phyloP scores from a whole-genome alignment of 1,284 basidiomycete genomes.

The Tremellales sp. region DNA sequence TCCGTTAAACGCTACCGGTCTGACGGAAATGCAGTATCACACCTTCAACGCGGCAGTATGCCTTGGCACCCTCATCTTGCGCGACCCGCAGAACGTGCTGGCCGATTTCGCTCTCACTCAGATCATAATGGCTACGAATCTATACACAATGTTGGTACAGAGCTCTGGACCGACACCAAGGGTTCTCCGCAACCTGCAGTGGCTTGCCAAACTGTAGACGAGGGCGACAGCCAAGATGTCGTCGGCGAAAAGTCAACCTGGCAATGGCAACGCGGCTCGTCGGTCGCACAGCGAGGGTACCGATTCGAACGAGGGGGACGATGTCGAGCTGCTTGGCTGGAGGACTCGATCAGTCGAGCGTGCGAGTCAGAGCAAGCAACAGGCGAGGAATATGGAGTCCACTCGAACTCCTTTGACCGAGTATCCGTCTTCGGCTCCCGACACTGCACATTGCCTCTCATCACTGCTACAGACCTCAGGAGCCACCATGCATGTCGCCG shows the following conservation, averaged over 20 bases:
- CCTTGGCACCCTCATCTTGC: constrained; percentile 10
- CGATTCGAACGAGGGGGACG: constrained; percentile 7
- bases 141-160: constrained; percentile 17
- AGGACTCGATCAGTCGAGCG: constrained; percentile 28
- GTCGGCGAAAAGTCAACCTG: no score
- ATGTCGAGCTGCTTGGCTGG: constrained; percentile 31
- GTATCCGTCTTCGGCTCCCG: no score
- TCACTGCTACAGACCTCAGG: no score
- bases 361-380: no score
- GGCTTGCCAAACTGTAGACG: no score
- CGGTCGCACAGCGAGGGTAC: not conserved
- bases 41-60: constrained; percentile 21
- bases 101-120: constrained; percentile 17
- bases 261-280: no score
- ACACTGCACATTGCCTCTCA: no score
- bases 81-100: constrained; percentile 16
- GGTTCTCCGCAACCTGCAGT: constrained; percentile 22
- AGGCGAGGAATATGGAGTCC: no score
- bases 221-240: no score
- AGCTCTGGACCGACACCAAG: constrained; percentile 9
- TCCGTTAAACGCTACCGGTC: no score
- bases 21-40: constrained; percentile 11
- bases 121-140: constrained; percentile 20
- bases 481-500: no score
- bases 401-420: no score